These are phyloP conservation scores for Monosporascus ibericus DNA, from an alignment of 2,329 filamentous ascomycete species.

Conservation along the genomic window DNA sequence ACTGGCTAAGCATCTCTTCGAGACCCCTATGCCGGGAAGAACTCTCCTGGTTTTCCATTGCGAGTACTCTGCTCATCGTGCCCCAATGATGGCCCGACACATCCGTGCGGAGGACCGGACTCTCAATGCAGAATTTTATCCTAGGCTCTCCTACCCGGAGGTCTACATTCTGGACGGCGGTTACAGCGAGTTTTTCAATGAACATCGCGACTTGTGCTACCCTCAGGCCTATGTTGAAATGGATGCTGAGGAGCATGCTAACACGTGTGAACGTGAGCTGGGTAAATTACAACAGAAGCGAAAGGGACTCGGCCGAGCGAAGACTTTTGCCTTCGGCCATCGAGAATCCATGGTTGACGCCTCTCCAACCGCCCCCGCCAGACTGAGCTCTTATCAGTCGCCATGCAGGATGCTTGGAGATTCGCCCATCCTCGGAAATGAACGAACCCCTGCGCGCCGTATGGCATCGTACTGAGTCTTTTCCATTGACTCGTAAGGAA, in stretches of 20 bases:
- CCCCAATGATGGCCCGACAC: constrained; percentile 92
- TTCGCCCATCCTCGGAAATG: constrained; percentile 38
- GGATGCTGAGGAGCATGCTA: constrained; percentile 85
- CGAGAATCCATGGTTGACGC: constrained; percentile 50
- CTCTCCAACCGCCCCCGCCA: constrained; percentile 52
- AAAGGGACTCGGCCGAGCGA: constrained; percentile 77
- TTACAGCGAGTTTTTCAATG: constrained; percentile 85
- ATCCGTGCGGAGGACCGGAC: constrained; percentile 84
- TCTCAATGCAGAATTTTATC: constrained; percentile 80
- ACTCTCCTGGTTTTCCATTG: constrained; percentile 92
- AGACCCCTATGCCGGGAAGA: constrained; percentile 57
- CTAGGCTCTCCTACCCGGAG: constrained; percentile 87
- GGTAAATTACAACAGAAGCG: constrained; percentile 82
- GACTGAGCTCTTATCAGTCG: constrained; percentile 33
- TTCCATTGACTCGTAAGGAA: constrained; percentile 1
- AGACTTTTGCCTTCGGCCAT: constrained; percentile 93
- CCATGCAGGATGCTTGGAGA: constrained; percentile 39
- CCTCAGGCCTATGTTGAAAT: constrained; percentile 97
- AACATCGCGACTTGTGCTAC: constrained; percentile 75
- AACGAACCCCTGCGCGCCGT: constrained; percentile 50
- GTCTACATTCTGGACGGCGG: constrained; percentile 96
- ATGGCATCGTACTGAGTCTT: constrained; percentile 56
- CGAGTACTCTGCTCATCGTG: constrained; percentile 95
- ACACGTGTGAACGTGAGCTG: constrained; percentile 90
- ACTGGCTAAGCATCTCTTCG: constrained; percentile 73